Evolutionary conservation across 371 early-diverging fungal genomes (phyloP).

Genomic region (Saksenaea oblongispora): DNA sequence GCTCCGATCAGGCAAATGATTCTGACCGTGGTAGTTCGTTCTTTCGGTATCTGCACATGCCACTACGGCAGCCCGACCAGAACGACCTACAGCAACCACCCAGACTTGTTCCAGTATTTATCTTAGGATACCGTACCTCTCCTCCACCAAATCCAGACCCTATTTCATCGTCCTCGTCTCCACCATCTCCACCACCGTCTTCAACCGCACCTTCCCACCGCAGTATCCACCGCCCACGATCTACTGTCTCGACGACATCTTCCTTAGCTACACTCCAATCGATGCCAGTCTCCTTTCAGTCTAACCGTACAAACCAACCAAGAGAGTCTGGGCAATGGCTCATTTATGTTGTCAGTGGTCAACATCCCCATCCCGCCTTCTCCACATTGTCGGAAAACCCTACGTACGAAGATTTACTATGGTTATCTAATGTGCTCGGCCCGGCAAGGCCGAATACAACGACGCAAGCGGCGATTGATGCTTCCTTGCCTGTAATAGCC

Average conservation of each 20-base stretch:
- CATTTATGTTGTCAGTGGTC: conserved; percentile 37
- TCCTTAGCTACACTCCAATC: conserved; percentile 29
- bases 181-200: background rate
- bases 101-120: conserved; percentile 14
- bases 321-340: conserved; percentile 34
- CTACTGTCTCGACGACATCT: conserved; percentile 25
- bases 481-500: conserved; percentile 28
- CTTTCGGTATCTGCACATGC: conserved; percentile 19
- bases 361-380: conserved; percentile 6
- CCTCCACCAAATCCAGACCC: background rate
- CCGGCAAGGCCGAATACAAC: conserved; percentile 62
- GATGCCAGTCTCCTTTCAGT: conserved; percentile 26
- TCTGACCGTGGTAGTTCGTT: conserved; percentile 8
- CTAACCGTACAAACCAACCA: conserved; percentile 16
- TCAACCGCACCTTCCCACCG: conserved; percentile 3
- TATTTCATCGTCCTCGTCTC: background rate
- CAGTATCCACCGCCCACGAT: conserved; percentile 19
- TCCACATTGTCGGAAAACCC: conserved; percentile 34
- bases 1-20: conserved; percentile 2
- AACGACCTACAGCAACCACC: conserved; percentile 8
- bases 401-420: conserved; percentile 62
- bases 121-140: conserved; percentile 23
- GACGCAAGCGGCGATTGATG: conserved; percentile 50
- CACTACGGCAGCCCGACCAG: conserved; percentile 7
- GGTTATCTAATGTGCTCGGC: conserved; percentile 56